Percentiles rank a stretch among this genome's conserved stretches.
Evolutionary conservation across 192 early-diverging fungal genomes (phyloP).

Genomic region (Phlyctochytrium arcticum): DNA sequence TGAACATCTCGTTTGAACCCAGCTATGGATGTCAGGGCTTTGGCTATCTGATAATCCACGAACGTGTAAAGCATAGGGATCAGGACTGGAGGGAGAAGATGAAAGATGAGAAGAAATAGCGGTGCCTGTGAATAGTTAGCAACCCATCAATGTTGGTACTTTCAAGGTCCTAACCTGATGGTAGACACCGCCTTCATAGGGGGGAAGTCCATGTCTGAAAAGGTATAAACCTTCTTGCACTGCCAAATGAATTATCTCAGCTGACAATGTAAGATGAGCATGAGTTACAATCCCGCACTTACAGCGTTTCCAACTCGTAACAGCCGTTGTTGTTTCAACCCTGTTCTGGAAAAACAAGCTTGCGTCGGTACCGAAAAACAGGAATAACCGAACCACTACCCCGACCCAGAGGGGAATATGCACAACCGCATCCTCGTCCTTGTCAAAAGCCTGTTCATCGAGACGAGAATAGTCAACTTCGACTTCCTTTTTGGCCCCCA

Average conservation of each 20-base stretch:
- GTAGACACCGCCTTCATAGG: conserved; percentile 84
- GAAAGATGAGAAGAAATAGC: conserved; percentile 70
- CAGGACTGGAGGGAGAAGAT: conserved; percentile 46
- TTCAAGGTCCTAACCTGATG: conserved; percentile 78
- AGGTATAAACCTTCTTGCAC: conserved; percentile 85
- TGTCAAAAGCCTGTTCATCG: background rate
- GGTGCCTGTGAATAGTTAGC: conserved; percentile 51
- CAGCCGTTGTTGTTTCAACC: conserved; percentile 77
- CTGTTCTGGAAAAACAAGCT: conserved; percentile 17
- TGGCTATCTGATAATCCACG: conserved; percentile 64
- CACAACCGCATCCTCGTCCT: conserved; percentile 6
- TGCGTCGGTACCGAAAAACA: conserved; percentile 18
- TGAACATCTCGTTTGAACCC: conserved; percentile 25
- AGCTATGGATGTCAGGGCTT: conserved; percentile 57
- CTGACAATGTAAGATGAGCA: background rate
- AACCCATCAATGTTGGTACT: too few species aligned
- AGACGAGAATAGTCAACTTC: too few species aligned
- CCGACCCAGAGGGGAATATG: conserved; percentile 19
- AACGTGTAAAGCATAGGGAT: conserved; percentile 53
- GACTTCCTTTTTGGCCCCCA: too few species aligned
- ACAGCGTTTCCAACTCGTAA: conserved; percentile 84
- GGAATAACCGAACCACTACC: conserved; percentile 19
- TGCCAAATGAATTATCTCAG: conserved; percentile 16
- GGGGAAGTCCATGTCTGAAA: conserved; percentile 65
- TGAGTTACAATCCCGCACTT: conserved; percentile 15